phyloP scores from a whole-genome alignment of 805 yeast genomes.

The Scheffersomyces amazonensis region DNA sequence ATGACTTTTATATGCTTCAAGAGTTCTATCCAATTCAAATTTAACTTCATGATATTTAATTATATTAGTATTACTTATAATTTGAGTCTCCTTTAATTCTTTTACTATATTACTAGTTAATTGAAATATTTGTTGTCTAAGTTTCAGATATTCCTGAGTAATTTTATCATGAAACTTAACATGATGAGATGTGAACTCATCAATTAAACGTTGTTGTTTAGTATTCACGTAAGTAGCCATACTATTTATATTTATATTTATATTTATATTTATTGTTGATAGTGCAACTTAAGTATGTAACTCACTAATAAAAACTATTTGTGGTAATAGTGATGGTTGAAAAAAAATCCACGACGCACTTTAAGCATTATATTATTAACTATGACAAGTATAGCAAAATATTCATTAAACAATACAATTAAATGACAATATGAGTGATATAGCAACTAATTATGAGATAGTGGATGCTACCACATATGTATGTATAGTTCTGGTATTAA shows the following conservation, averaged over 20 bases:
- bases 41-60: conserved; percentile 17
- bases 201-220: conserved; percentile 32
- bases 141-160: conserved; percentile 27
- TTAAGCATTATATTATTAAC: too few relatives aligned
- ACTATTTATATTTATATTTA: background rate
- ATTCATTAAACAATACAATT: too few relatives aligned
- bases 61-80: conserved; percentile 8
- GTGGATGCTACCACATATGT: conserved; percentile 6
- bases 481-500: conserved; percentile 1
- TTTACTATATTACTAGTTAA: conserved; percentile 8
- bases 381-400: too few relatives aligned
- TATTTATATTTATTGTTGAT: too few relatives aligned
- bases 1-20: conserved; percentile 23
- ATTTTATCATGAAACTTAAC: conserved; percentile 31
- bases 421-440: background rate
- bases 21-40: conserved; percentile 26
- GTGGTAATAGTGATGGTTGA: too few relatives aligned
- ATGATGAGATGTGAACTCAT: conserved; percentile 24
- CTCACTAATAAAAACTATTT: too few relatives aligned
- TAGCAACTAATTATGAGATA: background rate
- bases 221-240: conserved; percentile 11
- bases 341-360: too few relatives aligned
- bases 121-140: conserved; percentile 29
- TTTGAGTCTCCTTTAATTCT: conserved; percentile 8
- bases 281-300: too few relatives aligned